Conservation (phyloP, 1,284 basidiomycete genomes). For the Pseudozyma tsukubaensis region DNA sequence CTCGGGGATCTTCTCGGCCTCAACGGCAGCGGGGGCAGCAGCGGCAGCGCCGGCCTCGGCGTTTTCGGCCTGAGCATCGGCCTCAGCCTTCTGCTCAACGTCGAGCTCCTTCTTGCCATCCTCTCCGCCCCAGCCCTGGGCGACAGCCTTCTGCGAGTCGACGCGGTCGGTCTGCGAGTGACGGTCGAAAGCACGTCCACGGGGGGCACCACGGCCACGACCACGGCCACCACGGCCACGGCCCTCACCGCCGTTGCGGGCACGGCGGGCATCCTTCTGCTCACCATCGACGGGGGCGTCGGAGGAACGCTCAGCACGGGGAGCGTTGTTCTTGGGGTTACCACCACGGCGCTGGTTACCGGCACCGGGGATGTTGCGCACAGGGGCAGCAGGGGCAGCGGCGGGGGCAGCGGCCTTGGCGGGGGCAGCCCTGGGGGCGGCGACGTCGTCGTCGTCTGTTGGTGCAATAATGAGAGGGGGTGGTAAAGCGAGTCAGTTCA, state of each 20-base stretch:
- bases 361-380: conserved; percentile 61
- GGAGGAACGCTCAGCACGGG: conserved; percentile 42
- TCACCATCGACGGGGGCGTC: conserved; percentile 50
- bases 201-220: conserved; percentile 72
- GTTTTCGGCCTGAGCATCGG: conserved; percentile 63
- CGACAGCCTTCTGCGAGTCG: conserved; percentile 90
- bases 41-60: conserved; percentile 63
- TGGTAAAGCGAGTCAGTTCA: conserved; percentile 6
- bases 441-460: conserved; percentile 59
- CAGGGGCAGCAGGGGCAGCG: conserved; percentile 45
- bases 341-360: conserved; percentile 53
- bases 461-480: background rate
- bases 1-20: conserved; percentile 69
- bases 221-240: conserved; percentile 72
- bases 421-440: conserved; percentile 54
- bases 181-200: conserved; percentile 80
- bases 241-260: conserved; percentile 40
- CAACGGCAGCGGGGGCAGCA: conserved; percentile 57
- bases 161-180: conserved; percentile 81
- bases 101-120: conserved; percentile 82
- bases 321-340: conserved; percentile 44
- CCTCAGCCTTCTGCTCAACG: conserved; percentile 77
- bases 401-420: conserved; percentile 59
- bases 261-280: conserved; percentile 47
- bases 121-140: conserved; percentile 90